Evolutionary conservation across 192 early-diverging fungal genomes (phyloP).

Genomic region (Backusella liffmaniae): DNA sequence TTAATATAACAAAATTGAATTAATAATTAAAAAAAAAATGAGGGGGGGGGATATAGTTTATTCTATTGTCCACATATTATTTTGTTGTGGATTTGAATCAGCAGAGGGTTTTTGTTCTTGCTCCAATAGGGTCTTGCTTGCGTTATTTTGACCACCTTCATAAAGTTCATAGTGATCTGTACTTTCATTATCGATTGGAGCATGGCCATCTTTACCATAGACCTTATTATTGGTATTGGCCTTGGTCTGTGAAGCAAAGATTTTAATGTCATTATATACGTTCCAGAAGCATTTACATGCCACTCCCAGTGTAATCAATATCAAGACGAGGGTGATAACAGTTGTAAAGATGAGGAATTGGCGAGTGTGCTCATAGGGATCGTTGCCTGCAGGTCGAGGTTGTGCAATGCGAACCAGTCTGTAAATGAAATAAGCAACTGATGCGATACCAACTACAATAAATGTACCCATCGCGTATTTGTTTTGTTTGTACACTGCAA

Average conservation of each 20-base stretch:
- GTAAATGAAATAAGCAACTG: constrained; percentile 35
- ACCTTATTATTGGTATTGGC: neutral
- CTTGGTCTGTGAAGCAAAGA: neutral
- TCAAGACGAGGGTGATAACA: constrained; percentile 15
- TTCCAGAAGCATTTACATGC: constrained; percentile 17
- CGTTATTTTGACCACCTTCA: neutral
- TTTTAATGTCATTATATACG: neutral
- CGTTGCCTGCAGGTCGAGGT: constrained; percentile 2
- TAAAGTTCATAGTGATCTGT: constrained; percentile 12
- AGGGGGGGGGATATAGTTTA: neutral
- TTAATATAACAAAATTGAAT: neutral
- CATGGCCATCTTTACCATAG: neutral
- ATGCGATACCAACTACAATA: constrained; percentile 9
- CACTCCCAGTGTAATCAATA: constrained; percentile 22
- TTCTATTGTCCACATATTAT: constrained; percentile 31
- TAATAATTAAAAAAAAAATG: neutral
- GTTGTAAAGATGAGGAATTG: constrained; percentile 41
- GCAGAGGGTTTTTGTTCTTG: neutral
- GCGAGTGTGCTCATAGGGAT: constrained; percentile 46
- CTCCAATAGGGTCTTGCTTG: constrained; percentile 13
- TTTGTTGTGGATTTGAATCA: neutral
- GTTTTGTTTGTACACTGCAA: constrained; percentile 29
- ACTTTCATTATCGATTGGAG: constrained; percentile 5
- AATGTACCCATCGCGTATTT: constrained; percentile 32
- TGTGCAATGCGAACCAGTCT: constrained; percentile 20